Base-by-base conservation (phyloP, 2,329 filamentous ascomycete species). In the Monilinia vaccinii-corymbosi region DNA sequence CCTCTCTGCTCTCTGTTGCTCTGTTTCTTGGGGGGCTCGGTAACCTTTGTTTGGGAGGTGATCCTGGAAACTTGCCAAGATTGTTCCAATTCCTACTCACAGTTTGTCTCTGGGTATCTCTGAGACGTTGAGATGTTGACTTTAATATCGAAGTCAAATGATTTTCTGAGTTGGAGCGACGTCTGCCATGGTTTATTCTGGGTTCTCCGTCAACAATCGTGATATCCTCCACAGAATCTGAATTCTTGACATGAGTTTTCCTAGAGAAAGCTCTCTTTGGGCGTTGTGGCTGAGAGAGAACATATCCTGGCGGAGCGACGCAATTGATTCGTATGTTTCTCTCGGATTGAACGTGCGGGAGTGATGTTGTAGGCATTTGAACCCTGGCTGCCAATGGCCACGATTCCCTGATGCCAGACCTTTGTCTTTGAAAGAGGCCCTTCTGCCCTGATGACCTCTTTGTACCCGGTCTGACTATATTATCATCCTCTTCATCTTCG, bases 271-370 rank as follows among this genome's bases (percentile, higher is more conserved):
- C 56, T 46, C 63, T 63, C 42, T 59, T 60, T n/a, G 60, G 64
- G 44, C 58, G 61, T 31, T 61, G 68, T 0, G 63, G 61, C 36
- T 68, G 47, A 9, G 44, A 13, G 6, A 69, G 50, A 9, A 68
- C 50, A 61, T 69, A 69, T 21, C 68, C 68, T 36, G 66, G 67
- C 23, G 68, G 65, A 32, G 67, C 66, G 13, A 67, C 67, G 36
- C 61, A 61, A 48, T 65, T 66, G 11, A 65, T 47, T 31, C 56
- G 52, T 51, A 68, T 66, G 13, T 63, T 64, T 44, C 60, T 51
- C 47, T 67, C 64, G 4, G 58, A 53, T 31, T 65, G 58, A n/a
- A 65, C 53, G 14, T 44, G 56, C 9, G 48, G 36, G 18, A 61
- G 31, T 3, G 60, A 11, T 64, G 34, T 31, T 48, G 36, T 34